Evolutionary conservation across 345 rosid species (phyloP).

Genomic region (Camelina neglecta): DNA sequence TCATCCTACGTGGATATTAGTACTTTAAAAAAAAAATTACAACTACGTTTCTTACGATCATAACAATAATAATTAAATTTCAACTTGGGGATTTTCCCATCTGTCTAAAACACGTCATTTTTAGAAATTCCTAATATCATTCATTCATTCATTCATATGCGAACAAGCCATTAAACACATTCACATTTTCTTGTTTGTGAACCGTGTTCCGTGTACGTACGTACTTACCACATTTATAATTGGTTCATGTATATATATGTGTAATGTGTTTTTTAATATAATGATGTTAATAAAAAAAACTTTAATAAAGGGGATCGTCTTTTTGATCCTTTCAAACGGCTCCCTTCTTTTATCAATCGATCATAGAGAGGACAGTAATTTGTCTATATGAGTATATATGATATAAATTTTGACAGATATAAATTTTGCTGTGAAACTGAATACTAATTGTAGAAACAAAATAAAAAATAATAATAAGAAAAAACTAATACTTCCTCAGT

Average conservation of each 20-base stretch:
- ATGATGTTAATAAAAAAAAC: neutral
- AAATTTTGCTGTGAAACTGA: too few relatives aligned
- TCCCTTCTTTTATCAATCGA: conserved; percentile 4
- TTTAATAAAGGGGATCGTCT: conserved; percentile 1
- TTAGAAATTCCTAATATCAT: conserved; percentile 21
- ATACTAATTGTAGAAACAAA: too few relatives aligned
- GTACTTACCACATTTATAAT: neutral
- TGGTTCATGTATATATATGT: neutral
- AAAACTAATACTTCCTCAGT: too few relatives aligned
- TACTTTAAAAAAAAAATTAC: neutral
- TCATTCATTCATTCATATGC: conserved; percentile 1
- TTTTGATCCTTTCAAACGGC: neutral
- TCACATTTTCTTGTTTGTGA: neutral
- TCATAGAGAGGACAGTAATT: neutral
- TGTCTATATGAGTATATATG: too few relatives aligned
- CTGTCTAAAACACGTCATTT: too few relatives aligned
- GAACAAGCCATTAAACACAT: neutral
- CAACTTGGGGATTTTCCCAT: too few relatives aligned
- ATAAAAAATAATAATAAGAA: too few relatives aligned
- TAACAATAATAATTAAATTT: too few relatives aligned
- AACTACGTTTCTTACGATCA: conserved; percentile 9
- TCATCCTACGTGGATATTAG: conserved; percentile 32
- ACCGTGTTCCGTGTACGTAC: too few relatives aligned
- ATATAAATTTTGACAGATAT: too few relatives aligned
- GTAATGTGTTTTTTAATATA: too few relatives aligned